These are phyloP conservation scores for Davidsoniella eucalypti DNA, from an alignment of 2,329 filamentous ascomycete genomes.

Conservation along the genomic window DNA sequence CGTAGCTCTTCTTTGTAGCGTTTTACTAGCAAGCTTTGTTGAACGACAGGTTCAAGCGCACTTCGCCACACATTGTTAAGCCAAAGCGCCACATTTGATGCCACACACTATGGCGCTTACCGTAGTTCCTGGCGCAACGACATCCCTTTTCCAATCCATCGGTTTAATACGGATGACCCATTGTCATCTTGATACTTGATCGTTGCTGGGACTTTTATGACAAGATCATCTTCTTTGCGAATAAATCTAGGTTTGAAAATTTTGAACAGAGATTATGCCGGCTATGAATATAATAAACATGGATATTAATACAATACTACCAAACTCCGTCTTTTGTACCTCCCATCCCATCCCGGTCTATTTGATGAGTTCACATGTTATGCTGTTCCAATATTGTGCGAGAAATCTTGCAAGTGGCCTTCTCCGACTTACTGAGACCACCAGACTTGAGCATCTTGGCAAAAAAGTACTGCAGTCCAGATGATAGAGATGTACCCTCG, in stretches of 20 bases:
- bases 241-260: too few species aligned
- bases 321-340: background rate
- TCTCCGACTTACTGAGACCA: conserved; percentile 26
- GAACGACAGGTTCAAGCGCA: conserved; percentile 6
- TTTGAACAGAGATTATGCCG: too few species aligned
- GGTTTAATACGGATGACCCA: too few species aligned
- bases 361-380: conserved; percentile 4
- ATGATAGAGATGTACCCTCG: conserved; percentile 50
- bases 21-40: background rate
- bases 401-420: conserved; percentile 29
- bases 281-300: too few species aligned
- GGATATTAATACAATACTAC: background rate
- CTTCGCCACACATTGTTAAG: background rate
- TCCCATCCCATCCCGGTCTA: background rate
- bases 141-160: conserved; percentile 1
- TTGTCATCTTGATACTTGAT: too few species aligned
- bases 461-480: conserved; percentile 65
- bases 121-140: conserved; percentile 2
- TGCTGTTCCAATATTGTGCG: conserved; percentile 21
- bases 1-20: background rate
- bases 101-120: background rate
- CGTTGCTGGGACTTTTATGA: too few species aligned
- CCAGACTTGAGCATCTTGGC: conserved; percentile 52
- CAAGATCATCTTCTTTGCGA: too few species aligned
- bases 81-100: conserved; percentile 1